A percentile compares a stretch with the other conserved stretches of the same genome.
Evolutionary conservation across 1,284 basidiomycete species (phyloP).

Genomic region (Malassezia japonica): DNA sequence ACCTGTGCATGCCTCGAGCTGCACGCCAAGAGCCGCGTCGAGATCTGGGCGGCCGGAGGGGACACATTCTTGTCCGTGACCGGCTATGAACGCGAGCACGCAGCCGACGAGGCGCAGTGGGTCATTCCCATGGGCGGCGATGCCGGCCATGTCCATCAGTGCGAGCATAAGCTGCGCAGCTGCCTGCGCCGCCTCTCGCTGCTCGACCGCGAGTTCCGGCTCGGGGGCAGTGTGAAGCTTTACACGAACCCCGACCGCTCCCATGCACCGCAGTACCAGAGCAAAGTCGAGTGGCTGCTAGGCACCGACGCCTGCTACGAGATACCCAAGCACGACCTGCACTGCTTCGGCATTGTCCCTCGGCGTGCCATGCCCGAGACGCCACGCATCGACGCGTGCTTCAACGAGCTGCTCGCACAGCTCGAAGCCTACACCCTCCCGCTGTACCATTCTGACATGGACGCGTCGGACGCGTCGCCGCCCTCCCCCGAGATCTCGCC

Average conservation of each 20-base stretch:
- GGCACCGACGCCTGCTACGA: neutral
- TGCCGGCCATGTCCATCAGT: neutral
- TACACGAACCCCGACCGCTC: neutral
- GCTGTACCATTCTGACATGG: too few species aligned
- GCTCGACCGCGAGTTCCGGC: constrained; percentile 1
- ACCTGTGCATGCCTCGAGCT: neutral
- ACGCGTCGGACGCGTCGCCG: neutral
- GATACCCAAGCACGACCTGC: neutral
- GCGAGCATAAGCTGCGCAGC: neutral
- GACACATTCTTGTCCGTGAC: neutral
- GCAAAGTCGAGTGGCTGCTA: constrained; percentile 5
- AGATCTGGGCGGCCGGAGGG: neutral
- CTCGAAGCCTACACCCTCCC: neutral
- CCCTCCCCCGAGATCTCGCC: neutral
- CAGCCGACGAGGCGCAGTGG: constrained; percentile 1
- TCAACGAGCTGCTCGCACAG: neutral
- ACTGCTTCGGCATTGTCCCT: neutral
- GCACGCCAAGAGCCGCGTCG: neutral
- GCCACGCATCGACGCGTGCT: neutral
- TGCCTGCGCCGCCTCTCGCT: constrained; percentile 5
- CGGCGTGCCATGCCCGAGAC: neutral
- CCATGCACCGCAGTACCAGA: neutral
- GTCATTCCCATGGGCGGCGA: constrained; percentile 1
- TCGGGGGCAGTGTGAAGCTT: neutral
- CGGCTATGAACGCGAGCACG: neutral